Evolutionary conservation across 2,329 filamentous ascomycete genomes (phyloP).

Genomic region (Diaporthe vaccinii): DNA sequence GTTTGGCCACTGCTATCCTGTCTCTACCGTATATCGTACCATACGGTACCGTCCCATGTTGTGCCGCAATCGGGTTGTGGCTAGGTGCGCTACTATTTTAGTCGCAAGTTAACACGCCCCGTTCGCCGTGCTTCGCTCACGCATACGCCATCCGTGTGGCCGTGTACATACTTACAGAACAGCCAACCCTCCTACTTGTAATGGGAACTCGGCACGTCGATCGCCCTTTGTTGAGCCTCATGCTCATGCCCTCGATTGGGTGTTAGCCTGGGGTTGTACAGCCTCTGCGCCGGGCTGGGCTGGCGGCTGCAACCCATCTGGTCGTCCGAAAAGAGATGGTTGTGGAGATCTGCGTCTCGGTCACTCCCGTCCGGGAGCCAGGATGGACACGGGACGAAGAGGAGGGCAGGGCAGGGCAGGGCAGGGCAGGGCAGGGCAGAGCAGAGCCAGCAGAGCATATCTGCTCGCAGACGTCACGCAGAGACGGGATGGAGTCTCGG

Average conservation of each 20-base stretch:
- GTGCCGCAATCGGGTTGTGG: neutral
- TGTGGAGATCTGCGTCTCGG: neutral
- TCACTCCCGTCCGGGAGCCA: neutral
- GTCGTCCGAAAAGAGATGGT: neutral
- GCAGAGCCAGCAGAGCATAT: neutral
- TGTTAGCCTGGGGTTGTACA: slow-evolving; percentile 7
- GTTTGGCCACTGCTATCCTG: neutral
- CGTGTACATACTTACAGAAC: neutral
- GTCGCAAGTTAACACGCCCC: neutral
- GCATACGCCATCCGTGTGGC: neutral
- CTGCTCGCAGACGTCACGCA: neutral
- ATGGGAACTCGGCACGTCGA: slow-evolving; percentile 20
- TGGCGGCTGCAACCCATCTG: slow-evolving; percentile 20
- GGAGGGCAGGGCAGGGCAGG: neutral
- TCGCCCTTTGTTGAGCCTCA: slow-evolving; percentile 29
- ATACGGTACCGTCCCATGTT: no score
- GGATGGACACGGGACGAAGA: neutral
- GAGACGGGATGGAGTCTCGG: neutral
- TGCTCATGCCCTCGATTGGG: slow-evolving; percentile 1
- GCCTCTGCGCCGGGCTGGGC: neutral
- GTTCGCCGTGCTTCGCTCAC: neutral
- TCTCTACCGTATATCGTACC: slow-evolving; percentile 2
- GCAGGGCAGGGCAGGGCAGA: neutral
- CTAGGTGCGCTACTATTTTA: neutral
- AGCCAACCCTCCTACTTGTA: neutral